These are phyloP conservation scores for Aspergillus transmontanensis DNA, from an alignment of 2,329 filamentous ascomycete species.

Conservation along the genomic window DNA sequence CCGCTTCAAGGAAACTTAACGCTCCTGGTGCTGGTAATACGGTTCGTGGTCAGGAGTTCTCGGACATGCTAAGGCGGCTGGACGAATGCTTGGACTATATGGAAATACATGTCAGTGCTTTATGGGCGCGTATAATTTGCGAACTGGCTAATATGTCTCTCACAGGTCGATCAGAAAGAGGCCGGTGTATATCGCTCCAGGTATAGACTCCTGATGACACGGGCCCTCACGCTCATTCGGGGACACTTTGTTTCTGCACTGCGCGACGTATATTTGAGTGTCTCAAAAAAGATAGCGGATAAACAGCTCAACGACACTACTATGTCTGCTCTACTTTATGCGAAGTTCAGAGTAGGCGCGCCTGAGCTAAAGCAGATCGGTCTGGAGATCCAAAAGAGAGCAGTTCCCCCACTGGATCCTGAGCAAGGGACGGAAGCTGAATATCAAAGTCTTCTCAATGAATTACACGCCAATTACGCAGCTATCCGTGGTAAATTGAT, in stretches of 20 bases:
- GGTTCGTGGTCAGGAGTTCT: conserved; percentile 81
- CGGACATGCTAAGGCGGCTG: conserved; percentile 82
- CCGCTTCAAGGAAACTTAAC: conserved; percentile 85
- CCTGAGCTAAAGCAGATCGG: conserved; percentile 67
- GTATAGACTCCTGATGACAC: conserved; percentile 78
- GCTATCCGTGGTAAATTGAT: conserved; percentile 61
- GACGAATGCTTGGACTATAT: conserved; percentile 94
- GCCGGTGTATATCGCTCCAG: conserved; percentile 83
- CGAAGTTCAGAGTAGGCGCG: conserved; percentile 69
- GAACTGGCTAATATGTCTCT: conserved; percentile 18
- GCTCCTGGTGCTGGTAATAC: conserved; percentile 85
- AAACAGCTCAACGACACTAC: conserved; percentile 72
- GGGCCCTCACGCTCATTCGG: conserved; percentile 67
- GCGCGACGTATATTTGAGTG: conserved; percentile 64
- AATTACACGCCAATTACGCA: conserved; percentile 66
- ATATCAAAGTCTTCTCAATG: conserved; percentile 67
- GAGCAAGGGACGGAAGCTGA: conserved; percentile 62
- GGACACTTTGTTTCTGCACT: conserved; percentile 67
- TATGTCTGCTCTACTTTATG: conserved; percentile 70
- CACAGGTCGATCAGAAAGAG: conserved; percentile 78
- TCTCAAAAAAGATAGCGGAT: conserved; percentile 64
- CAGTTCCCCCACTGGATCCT: conserved; percentile 61
- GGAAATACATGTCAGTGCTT: conserved; percentile 70
- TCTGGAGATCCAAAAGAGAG: conserved; percentile 68
- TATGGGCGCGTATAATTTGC: neutral